A percentile compares a stretch with the other conserved stretches of the same genome.
Conservation (phyloP, 148 eudicot genomes). For the Nyssa sinensis region DNA sequence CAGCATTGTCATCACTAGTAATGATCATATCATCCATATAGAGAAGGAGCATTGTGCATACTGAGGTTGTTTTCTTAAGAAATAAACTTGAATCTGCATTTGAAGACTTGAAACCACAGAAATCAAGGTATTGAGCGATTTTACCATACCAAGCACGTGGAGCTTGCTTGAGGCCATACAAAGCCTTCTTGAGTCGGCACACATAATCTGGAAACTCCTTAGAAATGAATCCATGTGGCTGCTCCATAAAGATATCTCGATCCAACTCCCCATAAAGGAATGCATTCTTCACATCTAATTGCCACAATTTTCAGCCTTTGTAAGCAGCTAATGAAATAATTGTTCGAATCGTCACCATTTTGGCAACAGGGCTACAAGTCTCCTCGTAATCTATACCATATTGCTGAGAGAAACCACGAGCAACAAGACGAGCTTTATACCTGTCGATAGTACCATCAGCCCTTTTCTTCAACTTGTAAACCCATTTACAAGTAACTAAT, state of each 20-base stretch:
- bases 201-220: too few species aligned
- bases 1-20: constrained; percentile 12
- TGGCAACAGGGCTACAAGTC: constrained; percentile 9
- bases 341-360: not conserved
- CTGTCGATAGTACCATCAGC: not conserved
- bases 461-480: not conserved
- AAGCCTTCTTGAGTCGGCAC: constrained; percentile 11
- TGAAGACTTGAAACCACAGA: constrained; percentile 17
- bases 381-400: constrained; percentile 13
- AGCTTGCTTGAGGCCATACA: constrained; percentile 22
- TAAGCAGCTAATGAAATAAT: not conserved
- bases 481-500: too few species aligned
- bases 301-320: too few species aligned
- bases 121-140: constrained; percentile 12
- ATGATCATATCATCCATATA: too few species aligned
- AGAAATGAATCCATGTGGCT: too few species aligned
- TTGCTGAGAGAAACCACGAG: constrained; percentile 16
- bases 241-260: too few species aligned
- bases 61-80: constrained; percentile 12
- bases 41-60: too few species aligned
- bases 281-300: too few species aligned
- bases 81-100: constrained; percentile 18
- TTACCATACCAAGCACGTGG: constrained; percentile 21
- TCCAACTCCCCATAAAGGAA: too few species aligned
- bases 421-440: not conserved